These are phyloP conservation scores for Entonaema liquescens DNA, from an alignment of 495 filamentous ascomycete species.

Conservation along the genomic window DNA sequence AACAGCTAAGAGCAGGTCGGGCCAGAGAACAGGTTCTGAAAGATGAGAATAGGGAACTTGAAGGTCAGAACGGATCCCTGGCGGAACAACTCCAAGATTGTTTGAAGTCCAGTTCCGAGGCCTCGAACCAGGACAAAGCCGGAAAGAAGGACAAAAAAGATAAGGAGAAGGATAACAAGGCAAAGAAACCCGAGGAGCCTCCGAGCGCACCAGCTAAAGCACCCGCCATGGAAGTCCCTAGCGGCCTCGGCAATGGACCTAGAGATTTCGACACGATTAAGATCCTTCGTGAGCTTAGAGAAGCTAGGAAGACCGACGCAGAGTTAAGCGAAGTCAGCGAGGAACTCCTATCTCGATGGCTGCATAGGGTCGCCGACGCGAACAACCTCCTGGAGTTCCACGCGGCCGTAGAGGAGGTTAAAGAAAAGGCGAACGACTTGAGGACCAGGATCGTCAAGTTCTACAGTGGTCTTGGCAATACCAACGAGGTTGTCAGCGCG, in stretches of 20 bases:
- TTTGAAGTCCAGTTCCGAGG: no score
- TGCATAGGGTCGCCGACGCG: not conserved
- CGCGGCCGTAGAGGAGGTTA: not conserved
- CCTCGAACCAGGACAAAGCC: no score
- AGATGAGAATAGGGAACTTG: not conserved
- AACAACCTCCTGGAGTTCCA: conserved; percentile 11
- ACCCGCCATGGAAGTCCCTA: no score
- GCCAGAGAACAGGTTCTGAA: not conserved
- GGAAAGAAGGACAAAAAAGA: no score
- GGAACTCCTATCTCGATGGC: conserved; percentile 1
- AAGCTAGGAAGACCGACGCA: not conserved
- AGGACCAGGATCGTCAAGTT: not conserved
- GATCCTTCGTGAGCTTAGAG: conserved; percentile 9
- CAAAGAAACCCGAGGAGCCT: no score
- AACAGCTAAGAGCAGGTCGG: not conserved
- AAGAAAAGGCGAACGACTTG: not conserved
- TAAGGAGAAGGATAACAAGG: no score
- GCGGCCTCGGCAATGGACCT: not conserved
- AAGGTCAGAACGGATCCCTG: no score
- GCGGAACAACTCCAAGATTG: no score
- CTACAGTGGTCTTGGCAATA: not conserved
- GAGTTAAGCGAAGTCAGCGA: not conserved
- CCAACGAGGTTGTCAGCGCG: not conserved
- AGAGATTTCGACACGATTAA: not conserved
- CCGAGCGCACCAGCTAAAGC: no score